phyloP scores from a whole-genome alignment of 2,329 filamentous ascomycete species.

The Calonectria hawksworthii region DNA sequence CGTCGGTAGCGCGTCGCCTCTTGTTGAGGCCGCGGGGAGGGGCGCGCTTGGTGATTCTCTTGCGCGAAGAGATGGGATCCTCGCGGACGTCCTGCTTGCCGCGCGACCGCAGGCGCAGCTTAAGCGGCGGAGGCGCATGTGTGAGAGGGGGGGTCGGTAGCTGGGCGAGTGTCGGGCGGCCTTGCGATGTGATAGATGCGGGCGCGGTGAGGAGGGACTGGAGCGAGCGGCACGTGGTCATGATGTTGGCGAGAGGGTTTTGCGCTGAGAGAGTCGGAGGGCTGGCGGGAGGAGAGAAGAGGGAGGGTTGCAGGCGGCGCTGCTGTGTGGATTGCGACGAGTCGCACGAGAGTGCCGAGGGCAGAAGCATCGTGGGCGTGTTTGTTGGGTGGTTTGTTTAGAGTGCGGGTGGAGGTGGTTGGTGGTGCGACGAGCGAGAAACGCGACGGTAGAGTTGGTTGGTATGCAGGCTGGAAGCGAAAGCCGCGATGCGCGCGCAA shows the following conservation, averaged over 20 bases:
- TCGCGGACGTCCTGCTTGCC: conserved; percentile 42
- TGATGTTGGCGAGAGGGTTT: conserved; percentile 66
- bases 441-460: conserved; percentile 16
- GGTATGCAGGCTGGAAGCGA: conserved; percentile 22
- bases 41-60: conserved; percentile 67
- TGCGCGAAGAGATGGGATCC: conserved; percentile 53
- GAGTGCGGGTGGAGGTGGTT: neutral
- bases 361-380: conserved; percentile 66
- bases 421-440: conserved; percentile 43
- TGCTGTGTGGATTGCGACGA: conserved; percentile 58
- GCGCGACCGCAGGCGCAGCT: conserved; percentile 68
- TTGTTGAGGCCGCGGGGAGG: conserved; percentile 66
- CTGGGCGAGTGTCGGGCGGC: conserved; percentile 50
- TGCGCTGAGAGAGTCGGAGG: conserved; percentile 63
- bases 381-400: conserved; percentile 2
- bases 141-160: conserved; percentile 70
- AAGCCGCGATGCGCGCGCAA: conserved; percentile 37
- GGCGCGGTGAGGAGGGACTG: conserved; percentile 67
- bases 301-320: conserved; percentile 63
- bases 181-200: conserved; percentile 54
- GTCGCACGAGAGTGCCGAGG: conserved; percentile 72
- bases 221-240: conserved; percentile 72
- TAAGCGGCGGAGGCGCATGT: conserved; percentile 65
- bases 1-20: conserved; percentile 63
- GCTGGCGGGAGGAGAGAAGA: conserved; percentile 72